These are phyloP conservation scores for Entrophospora sp. DNA, from an alignment of 192 early-diverging fungal species.

Conservation along the genomic window DNA sequence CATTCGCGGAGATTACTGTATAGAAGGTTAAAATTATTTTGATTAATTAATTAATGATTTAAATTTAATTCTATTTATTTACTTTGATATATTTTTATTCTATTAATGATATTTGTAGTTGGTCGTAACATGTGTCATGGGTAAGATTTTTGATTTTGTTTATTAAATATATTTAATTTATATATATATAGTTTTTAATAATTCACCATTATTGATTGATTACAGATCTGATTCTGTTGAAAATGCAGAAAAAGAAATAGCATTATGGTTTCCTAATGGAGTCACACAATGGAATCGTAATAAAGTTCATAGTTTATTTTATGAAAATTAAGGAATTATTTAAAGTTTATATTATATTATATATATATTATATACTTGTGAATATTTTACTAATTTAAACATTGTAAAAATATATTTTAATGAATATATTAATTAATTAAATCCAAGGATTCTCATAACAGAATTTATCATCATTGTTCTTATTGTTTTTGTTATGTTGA, in stretches of 20 bases:
- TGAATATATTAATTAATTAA: too few species aligned
- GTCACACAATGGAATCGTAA: constrained; percentile 50
- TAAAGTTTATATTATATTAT: too few species aligned
- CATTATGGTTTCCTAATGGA: constrained; percentile 73
- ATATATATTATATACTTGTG: too few species aligned
- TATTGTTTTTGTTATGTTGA: too few species aligned
- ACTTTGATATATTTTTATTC: neutral
- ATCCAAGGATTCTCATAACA: too few species aligned
- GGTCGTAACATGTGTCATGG: constrained; percentile 90
- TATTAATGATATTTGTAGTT: constrained; percentile 9
- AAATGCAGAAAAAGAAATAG: constrained; percentile 81
- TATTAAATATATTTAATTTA: too few species aligned
- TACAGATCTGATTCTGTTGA: constrained; percentile 86
- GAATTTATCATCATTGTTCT: too few species aligned
- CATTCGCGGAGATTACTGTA: constrained; percentile 91
- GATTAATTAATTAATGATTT: neutral
- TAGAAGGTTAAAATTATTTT: constrained; percentile 48
- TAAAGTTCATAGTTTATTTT: constrained; percentile 54
- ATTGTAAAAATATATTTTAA: too few species aligned
- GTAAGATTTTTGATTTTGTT: constrained; percentile 29
- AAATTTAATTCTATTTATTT: neutral
- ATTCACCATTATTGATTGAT: too few species aligned
- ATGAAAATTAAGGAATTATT: too few species aligned
- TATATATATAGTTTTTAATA: too few species aligned
- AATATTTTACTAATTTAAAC: too few species aligned